Base-by-base conservation (phyloP, 2,329 filamentous ascomycete species). In the Diaporthe batatas region DNA sequence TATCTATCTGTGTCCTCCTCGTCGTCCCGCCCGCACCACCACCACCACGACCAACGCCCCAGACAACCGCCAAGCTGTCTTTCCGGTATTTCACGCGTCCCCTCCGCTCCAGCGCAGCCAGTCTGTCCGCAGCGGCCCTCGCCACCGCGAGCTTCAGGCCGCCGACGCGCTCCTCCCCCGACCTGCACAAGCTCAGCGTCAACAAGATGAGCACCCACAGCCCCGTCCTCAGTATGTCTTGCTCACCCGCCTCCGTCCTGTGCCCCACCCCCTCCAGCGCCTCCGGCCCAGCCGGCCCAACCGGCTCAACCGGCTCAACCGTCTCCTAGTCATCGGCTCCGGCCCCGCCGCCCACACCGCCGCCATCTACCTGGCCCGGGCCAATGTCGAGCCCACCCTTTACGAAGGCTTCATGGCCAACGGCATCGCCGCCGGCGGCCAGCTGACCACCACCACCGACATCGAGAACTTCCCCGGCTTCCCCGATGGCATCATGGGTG, bases 391-490 rank as follows among this genome's bases (percentile, higher is more conserved):
- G 84, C 96, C 96, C 75, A 93, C 98, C 75, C 89, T 99, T 77
- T 99, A 98, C 82, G 96, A 99, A 86, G 96, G 96, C 78, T 98
- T 99, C 89, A 91, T 99, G 83, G 96, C 96, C 79, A 96, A 98
- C 81, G 96, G 96, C 80, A 97, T 97, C 79, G 96, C 96, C 8
- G 94, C 96, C 57, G 96, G 96, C 78, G 96, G 96, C 72, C 96
- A 99, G 88, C 89, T 99, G 78, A 99, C 97, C 71, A 99, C 97
- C 34, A 99, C 96, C 71, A 98, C 97, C 79, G 97, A 99, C 78
- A 91, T 99, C 74, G 96, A 99, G 88, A 99, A 99, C 89, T 99
- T 93, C 85, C 96, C 96, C 34, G 96, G 96, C 62, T 99, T 98
- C 86, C 93, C 94, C 79, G 90, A 94, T 79, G 93, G 92, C 76